These are phyloP conservation scores for Chlorencoelia australis DNA, from an alignment of 2,329 filamentous ascomycete species.

Conservation along the genomic window DNA sequence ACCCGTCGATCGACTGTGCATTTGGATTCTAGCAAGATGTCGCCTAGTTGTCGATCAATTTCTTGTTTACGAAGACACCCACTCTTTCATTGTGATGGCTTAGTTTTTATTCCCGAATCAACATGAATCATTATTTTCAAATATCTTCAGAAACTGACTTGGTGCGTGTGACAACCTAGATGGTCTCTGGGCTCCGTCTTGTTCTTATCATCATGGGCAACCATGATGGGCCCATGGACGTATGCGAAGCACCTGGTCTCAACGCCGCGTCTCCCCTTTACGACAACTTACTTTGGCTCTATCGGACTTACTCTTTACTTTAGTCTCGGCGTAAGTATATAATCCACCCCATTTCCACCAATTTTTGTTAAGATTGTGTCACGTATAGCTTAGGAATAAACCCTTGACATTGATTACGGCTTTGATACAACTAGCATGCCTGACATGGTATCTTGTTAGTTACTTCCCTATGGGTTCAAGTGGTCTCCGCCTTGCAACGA, in stretches of 20 bases:
- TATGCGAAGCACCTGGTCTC: slow-evolving; percentile 82
- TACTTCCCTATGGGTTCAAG: slow-evolving; percentile 97
- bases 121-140: slow-evolving; percentile 13
- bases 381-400: slow-evolving; percentile 64
- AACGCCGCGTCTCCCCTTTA: slow-evolving; percentile 78
- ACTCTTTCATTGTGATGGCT: too few relatives aligned
- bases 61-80: too few relatives aligned
- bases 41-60: too few relatives aligned
- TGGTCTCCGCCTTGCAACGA: slow-evolving; percentile 75
- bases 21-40: too few relatives aligned
- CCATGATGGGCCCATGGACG: slow-evolving; percentile 80
- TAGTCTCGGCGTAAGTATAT: slow-evolving; percentile 70
- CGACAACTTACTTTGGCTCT: slow-evolving; percentile 87
- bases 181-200: slow-evolving; percentile 90
- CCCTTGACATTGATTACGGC: slow-evolving; percentile 78
- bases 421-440: slow-evolving; percentile 70
- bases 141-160: slow-evolving; percentile 17
- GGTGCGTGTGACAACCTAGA: slow-evolving; percentile 40
- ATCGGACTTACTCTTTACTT: slow-evolving; percentile 87
- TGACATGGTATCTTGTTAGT: slow-evolving; percentile 90
- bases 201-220: slow-evolving; percentile 86
- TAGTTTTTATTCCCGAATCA: too few relatives aligned
- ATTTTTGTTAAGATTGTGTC: slow-evolving; percentile 14
- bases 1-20: too few relatives aligned
- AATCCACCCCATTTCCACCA: background rate